These are phyloP conservation scores for Avena eriantha DNA, from an alignment of 176 grass and related monocot genomes.

Conservation along the genomic window DNA sequence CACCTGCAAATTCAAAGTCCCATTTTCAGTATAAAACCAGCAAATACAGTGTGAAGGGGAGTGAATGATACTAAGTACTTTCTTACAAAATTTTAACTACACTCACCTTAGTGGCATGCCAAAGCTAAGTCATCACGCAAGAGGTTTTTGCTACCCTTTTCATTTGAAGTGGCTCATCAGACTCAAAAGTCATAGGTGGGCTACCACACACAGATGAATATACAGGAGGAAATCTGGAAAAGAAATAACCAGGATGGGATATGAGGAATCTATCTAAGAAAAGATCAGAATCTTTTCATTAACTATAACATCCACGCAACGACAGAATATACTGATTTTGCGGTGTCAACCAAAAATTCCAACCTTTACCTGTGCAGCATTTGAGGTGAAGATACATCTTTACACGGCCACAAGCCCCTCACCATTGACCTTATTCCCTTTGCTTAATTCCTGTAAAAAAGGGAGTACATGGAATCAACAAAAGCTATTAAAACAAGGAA, in stretches of 20 bases:
- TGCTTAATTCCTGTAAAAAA: constrained; percentile 44
- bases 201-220: no score
- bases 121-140: no score
- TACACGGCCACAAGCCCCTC: constrained; percentile 42
- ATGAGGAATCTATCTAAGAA: not conserved
- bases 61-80: no score
- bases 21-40: no score
- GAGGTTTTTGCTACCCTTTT: no score
- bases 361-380: constrained; percentile 46
- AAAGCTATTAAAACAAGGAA: constrained; percentile 13
- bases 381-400: constrained; percentile 73
- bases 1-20: not conserved
- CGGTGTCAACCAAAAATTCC: constrained; percentile 57
- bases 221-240: not conserved
- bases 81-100: no score
- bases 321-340: constrained; percentile 58
- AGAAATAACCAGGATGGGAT: not conserved
- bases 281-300: not conserved
- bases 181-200: not conserved
- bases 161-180: not conserved
- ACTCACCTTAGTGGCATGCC: no score
- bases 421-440: constrained; percentile 16
- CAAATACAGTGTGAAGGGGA: no score
- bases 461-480: constrained; percentile 20
- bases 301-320: no score